Evolutionary conservation across 208 protist genomes (phyloP).

Genomic region (Wallacemonas sp.): DNA sequence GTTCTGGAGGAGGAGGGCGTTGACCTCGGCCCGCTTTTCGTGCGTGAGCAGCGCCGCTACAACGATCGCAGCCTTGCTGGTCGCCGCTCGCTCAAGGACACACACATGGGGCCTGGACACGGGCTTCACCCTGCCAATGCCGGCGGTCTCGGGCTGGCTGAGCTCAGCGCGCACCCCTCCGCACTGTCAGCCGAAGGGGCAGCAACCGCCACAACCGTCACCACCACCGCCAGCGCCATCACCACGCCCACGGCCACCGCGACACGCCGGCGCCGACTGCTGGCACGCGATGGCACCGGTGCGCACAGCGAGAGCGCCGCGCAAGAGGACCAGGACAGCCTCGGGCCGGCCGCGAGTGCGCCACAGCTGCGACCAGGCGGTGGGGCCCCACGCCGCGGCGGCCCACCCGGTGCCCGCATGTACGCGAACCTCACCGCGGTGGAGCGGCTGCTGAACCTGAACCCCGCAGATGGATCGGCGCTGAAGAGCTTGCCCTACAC

Average conservation of each 20-base stretch:
- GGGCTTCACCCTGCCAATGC: too few relatives aligned
- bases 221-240: too few relatives aligned
- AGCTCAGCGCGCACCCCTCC: background rate
- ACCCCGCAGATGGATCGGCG: conserved; percentile 37
- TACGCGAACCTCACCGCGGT: conserved; percentile 15
- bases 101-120: conserved; percentile 11
- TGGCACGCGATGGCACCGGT: background rate
- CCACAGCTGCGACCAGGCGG: background rate
- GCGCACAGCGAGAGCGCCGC: background rate
- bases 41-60: conserved; percentile 5
- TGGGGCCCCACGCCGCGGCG: background rate
- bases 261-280: background rate
- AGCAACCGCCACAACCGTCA: background rate
- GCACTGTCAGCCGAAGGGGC: background rate
- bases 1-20: conserved; percentile 55
- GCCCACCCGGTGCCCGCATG: background rate
- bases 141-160: too few relatives aligned
- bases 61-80: background rate
- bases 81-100: conserved; percentile 12
- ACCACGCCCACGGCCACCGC: background rate
- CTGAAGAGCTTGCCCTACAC: conserved; percentile 27
- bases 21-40: background rate
- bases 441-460: conserved; percentile 29
- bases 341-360: background rate
- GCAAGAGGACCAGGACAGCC: conserved; percentile 2